These are phyloP conservation scores for Pseudogymnoascus sp. DNA, from an alignment of 2,329 filamentous ascomycete species.

Conservation along the genomic window DNA sequence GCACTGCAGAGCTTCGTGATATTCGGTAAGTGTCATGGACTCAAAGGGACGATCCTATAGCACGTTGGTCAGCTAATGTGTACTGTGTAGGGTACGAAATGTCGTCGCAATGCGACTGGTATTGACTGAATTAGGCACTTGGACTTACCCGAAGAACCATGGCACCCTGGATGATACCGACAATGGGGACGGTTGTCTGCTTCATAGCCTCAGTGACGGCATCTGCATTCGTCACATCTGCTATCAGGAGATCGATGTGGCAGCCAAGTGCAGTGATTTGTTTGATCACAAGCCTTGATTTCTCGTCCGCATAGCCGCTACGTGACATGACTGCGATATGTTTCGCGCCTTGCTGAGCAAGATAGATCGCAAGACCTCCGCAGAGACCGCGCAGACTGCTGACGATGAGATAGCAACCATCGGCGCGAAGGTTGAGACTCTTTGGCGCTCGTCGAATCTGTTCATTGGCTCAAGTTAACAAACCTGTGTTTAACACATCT, in stretches of 20 bases:
- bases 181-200: slow-evolving; percentile 12
- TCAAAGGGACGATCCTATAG: slow-evolving; percentile 13
- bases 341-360: slow-evolving; percentile 15
- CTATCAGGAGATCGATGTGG: slow-evolving; percentile 11
- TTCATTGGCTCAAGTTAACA: neutral
- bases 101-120: neutral
- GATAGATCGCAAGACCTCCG: slow-evolving; percentile 12
- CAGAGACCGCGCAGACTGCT: slow-evolving; percentile 20
- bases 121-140: neutral
- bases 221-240: slow-evolving; percentile 12
- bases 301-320: slow-evolving; percentile 15
- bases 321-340: slow-evolving; percentile 14
- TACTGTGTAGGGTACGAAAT: neutral
- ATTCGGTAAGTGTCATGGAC: slow-evolving; percentile 11
- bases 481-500: neutral
- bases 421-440: neutral
- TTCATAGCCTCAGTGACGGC: slow-evolving; percentile 13
- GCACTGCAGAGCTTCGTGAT: slow-evolving; percentile 9
- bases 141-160: slow-evolving; percentile 30
- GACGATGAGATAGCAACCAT: slow-evolving; percentile 19
- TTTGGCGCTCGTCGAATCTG: slow-evolving; percentile 5
- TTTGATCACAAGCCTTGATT: slow-evolving; percentile 10
- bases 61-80: neutral
- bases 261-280: slow-evolving; percentile 13
- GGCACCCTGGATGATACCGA: slow-evolving; percentile 25